These are phyloP conservation scores for Barnettozyma wickerhamii DNA, from an alignment of 805 yeast genomes.

Conservation along the genomic window DNA sequence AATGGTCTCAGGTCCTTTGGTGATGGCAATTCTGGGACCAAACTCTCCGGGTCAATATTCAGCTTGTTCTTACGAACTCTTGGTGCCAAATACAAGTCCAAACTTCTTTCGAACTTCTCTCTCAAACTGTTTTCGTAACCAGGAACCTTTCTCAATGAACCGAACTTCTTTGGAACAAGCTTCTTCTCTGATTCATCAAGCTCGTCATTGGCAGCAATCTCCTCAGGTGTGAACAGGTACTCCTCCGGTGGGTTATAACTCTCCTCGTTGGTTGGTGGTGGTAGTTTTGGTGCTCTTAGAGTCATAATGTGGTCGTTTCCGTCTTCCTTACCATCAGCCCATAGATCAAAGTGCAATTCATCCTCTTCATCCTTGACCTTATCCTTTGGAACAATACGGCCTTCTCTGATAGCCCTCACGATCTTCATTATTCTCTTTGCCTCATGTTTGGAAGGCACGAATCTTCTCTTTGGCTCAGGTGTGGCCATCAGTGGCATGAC, in stretches of 20 bases:
- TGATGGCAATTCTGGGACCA: conserved; percentile 93
- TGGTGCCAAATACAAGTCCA: conserved; percentile 94
- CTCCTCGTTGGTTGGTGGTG: conserved; percentile 97
- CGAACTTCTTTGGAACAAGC: conserved; percentile 77
- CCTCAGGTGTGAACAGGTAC: conserved; percentile 78
- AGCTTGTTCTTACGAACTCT: conserved; percentile 87
- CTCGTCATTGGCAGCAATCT: conserved; percentile 69
- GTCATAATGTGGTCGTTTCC: conserved; percentile 80
- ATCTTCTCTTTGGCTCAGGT: conserved; percentile 97
- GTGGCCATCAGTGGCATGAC: conserved; percentile 88
- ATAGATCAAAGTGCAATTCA: conserved; percentile 65
- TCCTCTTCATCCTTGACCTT: conserved; percentile 46
- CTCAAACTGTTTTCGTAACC: conserved; percentile 83
- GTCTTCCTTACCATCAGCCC: conserved; percentile 70
- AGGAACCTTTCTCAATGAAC: conserved; percentile 85
- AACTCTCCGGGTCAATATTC: conserved; percentile 92
- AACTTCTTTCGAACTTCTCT: conserved; percentile 89
- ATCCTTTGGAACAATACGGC: conserved; percentile 79
- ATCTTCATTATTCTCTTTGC: conserved; percentile 95
- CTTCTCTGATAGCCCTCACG: conserved; percentile 94
- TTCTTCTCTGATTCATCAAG: conserved; percentile 67
- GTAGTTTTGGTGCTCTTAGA: conserved; percentile 88
- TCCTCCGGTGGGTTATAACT: conserved; percentile 98
- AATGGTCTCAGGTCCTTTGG: conserved; percentile 96
- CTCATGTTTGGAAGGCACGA: conserved; percentile 94